phyloP scores from a whole-genome alignment of 305 asterid genomes.

The Salvia sclarea region DNA sequence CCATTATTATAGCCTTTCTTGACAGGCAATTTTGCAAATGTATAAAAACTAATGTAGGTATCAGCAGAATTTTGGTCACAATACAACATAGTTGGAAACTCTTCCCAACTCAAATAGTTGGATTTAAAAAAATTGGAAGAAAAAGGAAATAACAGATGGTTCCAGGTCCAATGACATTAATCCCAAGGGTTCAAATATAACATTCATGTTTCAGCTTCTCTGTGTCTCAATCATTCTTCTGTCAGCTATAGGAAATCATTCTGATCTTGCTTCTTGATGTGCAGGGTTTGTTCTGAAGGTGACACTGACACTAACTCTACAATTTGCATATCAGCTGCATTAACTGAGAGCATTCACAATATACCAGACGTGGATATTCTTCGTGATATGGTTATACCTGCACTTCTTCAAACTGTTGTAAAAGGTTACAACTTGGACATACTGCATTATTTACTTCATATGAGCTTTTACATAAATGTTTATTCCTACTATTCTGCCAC shows the following conservation, averaged over 20 bases:
- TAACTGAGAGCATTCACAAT: constrained; percentile 39
- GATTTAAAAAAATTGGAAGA: constrained; percentile 3
- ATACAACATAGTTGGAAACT: constrained; percentile 5
- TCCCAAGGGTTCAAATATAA: background rate
- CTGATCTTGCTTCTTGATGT: constrained; percentile 37
- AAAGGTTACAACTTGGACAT: constrained; percentile 62
- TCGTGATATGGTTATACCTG: constrained; percentile 67
- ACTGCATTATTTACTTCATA: constrained; percentile 11
- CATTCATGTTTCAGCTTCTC: constrained; percentile 5
- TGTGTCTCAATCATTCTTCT: constrained; percentile 1
- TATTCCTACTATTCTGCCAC: constrained; percentile 10
- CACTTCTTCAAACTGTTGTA: constrained; percentile 69
- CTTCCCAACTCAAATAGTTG: background rate
- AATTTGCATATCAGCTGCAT: constrained; percentile 63
- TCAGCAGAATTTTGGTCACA: background rate
- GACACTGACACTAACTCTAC: constrained; percentile 36
- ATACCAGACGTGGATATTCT: constrained; percentile 55
- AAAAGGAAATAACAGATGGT: constrained; percentile 9
- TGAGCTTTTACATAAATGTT: constrained; percentile 5
- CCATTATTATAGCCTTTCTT: background rate
- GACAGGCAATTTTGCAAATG: background rate
- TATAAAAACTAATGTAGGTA: background rate
- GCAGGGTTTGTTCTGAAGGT: constrained; percentile 62
- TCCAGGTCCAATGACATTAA: constrained; percentile 13
- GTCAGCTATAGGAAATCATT: constrained; percentile 18